Evolutionary conservation across 2,329 filamentous ascomycete genomes (phyloP).

Genomic region (Diaporthe eres): DNA sequence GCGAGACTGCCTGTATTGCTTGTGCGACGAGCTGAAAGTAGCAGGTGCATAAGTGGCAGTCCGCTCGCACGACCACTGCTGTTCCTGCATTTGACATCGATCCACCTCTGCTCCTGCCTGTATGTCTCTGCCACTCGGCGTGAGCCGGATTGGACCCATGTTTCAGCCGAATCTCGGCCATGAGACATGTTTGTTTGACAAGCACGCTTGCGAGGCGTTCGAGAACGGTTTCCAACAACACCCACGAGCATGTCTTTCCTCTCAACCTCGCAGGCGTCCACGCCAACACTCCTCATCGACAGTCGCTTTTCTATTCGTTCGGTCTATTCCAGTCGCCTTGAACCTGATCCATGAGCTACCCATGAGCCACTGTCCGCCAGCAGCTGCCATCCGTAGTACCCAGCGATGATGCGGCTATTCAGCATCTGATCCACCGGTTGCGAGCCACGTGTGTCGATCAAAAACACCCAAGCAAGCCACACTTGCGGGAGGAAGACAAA

Average conservation of each 20-base stretch:
- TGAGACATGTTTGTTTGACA: constrained; percentile 30
- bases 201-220: constrained; percentile 16
- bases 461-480: background rate
- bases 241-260: background rate
- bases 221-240: constrained; percentile 14
- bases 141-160: constrained; percentile 11
- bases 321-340: too few species aligned
- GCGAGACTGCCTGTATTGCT: constrained; percentile 9
- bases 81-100: constrained; percentile 24
- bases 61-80: background rate
- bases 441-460: constrained; percentile 1
- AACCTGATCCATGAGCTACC: background rate
- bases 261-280: background rate
- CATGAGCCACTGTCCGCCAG: background rate
- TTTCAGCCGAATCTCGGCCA: constrained; percentile 9
- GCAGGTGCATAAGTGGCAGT: background rate
- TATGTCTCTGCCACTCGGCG: constrained; percentile 20
- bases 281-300: too few species aligned
- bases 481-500: background rate
- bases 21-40: constrained; percentile 13
- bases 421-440: background rate
- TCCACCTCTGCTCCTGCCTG: constrained; percentile 3
- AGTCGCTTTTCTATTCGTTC: background rate
- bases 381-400: background rate
- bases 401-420: background rate